Evolutionary conservation across 306 rosid genomes (phyloP).

Genomic region (Cucurbita maxima): DNA sequence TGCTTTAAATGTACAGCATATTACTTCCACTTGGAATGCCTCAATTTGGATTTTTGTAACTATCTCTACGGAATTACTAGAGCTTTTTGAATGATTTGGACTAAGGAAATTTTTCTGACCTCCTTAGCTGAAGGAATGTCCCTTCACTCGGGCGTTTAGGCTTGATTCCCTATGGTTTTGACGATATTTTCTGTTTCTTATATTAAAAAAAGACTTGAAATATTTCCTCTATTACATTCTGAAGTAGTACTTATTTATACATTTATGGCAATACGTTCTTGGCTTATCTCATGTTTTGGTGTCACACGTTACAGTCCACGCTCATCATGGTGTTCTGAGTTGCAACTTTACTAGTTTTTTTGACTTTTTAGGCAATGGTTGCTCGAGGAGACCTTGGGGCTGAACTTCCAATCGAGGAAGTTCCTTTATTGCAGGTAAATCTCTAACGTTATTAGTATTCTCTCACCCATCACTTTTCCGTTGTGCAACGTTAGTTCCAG

Average conservation of each 20-base stretch:
- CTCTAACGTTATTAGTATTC: neutral
- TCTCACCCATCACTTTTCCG: neutral
- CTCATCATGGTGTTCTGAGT: neutral
- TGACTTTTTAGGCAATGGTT: constrained; percentile 70
- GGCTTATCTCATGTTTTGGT: neutral
- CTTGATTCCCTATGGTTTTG: neutral
- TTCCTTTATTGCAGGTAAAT: constrained; percentile 83
- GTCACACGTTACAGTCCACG: neutral
- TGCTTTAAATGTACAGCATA: neutral
- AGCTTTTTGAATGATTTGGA: neutral
- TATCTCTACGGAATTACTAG: neutral
- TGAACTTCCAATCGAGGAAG: constrained; percentile 97
- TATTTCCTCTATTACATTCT: neutral
- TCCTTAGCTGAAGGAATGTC: neutral
- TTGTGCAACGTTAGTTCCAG: neutral
- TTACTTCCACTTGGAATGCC: no score
- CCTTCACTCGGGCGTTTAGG: neutral
- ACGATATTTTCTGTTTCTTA: neutral
- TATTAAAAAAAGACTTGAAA: neutral
- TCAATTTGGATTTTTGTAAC: neutral
- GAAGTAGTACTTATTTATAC: neutral
- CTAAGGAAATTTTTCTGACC: neutral
- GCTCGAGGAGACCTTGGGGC: constrained; percentile 99
- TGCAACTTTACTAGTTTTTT: constrained; percentile 1
- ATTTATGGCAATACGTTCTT: neutral